phyloP scores from a whole-genome alignment of 306 rosid genomes.

The Oxytropis ochrocephala region DNA sequence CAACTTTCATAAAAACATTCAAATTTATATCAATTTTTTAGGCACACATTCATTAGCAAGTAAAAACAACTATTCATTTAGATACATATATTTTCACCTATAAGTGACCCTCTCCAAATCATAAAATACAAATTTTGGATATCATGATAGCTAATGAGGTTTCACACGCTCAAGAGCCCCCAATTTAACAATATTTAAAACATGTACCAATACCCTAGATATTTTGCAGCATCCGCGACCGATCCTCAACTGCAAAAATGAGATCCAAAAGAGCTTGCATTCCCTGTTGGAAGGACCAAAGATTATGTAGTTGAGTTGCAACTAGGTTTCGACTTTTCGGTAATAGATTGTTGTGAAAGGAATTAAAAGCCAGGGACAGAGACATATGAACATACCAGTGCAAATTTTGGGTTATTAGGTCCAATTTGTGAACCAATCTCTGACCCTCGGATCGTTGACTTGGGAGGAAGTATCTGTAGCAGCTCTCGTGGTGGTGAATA shows the following conservation, averaged over 20 bases:
- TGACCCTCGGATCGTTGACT: constrained; percentile 70
- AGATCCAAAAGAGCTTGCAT: constrained; percentile 94
- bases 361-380: background rate
- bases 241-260: constrained; percentile 76
- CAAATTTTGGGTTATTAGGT: constrained; percentile 69
- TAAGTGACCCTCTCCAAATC: background rate
- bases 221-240: constrained; percentile 73
- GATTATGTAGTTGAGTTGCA: background rate
- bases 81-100: background rate
- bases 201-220: constrained; percentile 59
- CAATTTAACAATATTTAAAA: background rate
- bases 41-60: background rate
- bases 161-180: background rate
- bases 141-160: background rate
- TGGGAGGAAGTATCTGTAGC: constrained; percentile 74
- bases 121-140: background rate
- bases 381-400: constrained; percentile 31
- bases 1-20: constrained; percentile 8
- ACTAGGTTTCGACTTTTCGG: background rate
- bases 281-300: constrained; percentile 47
- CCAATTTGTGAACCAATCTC: constrained; percentile 80
- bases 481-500: constrained; percentile 76
- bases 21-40: background rate
- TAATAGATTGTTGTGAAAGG: background rate
- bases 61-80: background rate